These are phyloP conservation scores for Dalbergia cochinchinensis DNA, from an alignment of 306 rosid genomes.

Conservation along the genomic window DNA sequence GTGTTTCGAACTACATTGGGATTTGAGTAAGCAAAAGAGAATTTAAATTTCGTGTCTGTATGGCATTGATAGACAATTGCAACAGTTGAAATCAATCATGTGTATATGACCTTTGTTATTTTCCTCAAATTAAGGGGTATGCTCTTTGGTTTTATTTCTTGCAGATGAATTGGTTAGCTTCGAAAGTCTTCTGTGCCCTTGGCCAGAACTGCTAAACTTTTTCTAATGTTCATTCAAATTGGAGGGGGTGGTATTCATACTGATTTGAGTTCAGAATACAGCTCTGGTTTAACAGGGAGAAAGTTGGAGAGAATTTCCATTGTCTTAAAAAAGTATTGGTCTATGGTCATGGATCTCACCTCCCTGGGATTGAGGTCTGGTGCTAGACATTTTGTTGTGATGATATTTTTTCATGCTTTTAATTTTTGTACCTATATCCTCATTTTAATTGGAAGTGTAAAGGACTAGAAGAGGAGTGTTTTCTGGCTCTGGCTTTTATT, in stretches of 20 bases:
- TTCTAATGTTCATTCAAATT: conserved; percentile 42
- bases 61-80: conserved; percentile 11
- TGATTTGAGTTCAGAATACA: conserved; percentile 35
- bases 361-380: conserved; percentile 35
- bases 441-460: conserved; percentile 39
- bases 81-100: conserved; percentile 20
- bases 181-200: conserved; percentile 42
- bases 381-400: conserved; percentile 46
- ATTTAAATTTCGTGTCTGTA: conserved; percentile 6
- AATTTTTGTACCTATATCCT: conserved; percentile 27
- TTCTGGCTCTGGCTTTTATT: conserved; percentile 36
- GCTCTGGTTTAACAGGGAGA: conserved; percentile 40
- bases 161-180: conserved; percentile 55
- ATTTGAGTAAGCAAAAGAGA: conserved; percentile 13
- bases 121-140: conserved; percentile 31
- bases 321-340: conserved; percentile 39
- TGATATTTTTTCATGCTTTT: conserved; percentile 43
- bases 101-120: conserved; percentile 5
- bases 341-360: conserved; percentile 26
- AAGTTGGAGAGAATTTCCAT: conserved; percentile 38
- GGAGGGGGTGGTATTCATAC: conserved; percentile 46
- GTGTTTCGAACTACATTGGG: conserved; percentile 26
- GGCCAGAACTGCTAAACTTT: conserved; percentile 39
- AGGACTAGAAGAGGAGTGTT: conserved; percentile 33
- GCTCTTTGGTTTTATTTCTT: conserved; percentile 46